Base-by-base conservation (phyloP, 257 asterid genomes). In the Scutellaria galericulata region DNA sequence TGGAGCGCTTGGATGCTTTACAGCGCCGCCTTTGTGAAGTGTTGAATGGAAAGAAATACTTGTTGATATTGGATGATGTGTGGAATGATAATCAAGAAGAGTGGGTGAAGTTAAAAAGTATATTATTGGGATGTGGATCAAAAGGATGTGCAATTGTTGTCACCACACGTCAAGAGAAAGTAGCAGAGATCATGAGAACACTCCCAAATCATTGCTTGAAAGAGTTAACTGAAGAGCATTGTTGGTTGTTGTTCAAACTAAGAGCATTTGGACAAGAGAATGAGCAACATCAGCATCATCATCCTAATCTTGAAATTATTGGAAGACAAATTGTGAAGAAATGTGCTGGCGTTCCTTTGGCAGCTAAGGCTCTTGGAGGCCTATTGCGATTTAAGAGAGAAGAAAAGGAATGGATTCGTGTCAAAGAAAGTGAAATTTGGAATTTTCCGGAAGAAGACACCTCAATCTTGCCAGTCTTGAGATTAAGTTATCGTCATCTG, bases 311-410 rank as follows among this genome's bases (percentile, higher is more conserved):
- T n/a, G n/a, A n/a, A n/a, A n/a, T n/a, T n/a, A n/a, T n/a, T n/a
- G n/a, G n/a, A n/a, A n/a, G n/a, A n/a, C n/a, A n/a, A n/a, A n/a
- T n/a, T n/a, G n/a, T n/a, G n/a, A n/a, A n/a, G n/a, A n/a, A n/a
- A n/a, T n/a, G n/a, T n/a, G n/a, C n/a, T n/a, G n/a, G n/a, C n/a
- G n/a, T n/a, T 46, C 83, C 80, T 69, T 56, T 79, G 9, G 77
- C 71, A n/a, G 77, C 80, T n/a, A 80, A 75, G 71, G 73, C 81
- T 20, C 81, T 80, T 12, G 83, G 83, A 41, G 66, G 72, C 15
- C 68, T 80, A 59, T 7, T 80, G 57, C 80, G 83, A 35, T 80
- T 75, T 50, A 59, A 75, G 54, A 80, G 41, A 11, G 50, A 61
- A 5, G 77, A 74, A 39, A 75, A 44, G 8, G 80, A 79, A 7